phyloP scores from a whole-genome alignment of 73 alveolate species.

The Paramecium tetraurelia region DNA sequence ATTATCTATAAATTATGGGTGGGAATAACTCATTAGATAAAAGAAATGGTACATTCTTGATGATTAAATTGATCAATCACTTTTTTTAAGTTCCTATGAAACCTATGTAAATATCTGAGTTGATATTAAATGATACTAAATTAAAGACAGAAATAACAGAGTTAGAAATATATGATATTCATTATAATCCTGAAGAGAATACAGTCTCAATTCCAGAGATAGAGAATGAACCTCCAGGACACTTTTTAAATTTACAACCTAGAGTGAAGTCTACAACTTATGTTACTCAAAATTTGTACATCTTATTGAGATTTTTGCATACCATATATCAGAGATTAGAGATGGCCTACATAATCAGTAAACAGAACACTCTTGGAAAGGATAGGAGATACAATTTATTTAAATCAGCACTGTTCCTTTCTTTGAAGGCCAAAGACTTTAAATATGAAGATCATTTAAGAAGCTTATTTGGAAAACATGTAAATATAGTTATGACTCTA shows the following conservation, averaged over 20 bases:
- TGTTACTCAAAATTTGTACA: not conserved
- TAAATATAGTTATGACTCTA: not conserved
- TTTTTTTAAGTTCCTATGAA: not conserved
- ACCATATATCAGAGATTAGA: conserved; percentile 22
- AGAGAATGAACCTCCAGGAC: not conserved
- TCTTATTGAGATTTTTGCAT: conserved; percentile 26
- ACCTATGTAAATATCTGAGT: conserved; percentile 4
- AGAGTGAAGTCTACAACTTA: not conserved
- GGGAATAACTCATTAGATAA: not conserved
- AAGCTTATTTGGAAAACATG: conserved; percentile 38
- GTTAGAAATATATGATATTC: conserved; percentile 3
- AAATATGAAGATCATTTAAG: conserved; percentile 45
- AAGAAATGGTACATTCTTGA: not conserved
- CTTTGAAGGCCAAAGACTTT: conserved; percentile 31
- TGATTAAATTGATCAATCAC: conserved; percentile 9
- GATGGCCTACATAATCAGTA: not conserved
- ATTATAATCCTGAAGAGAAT: conserved; percentile 30
- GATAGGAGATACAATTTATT: conserved; percentile 33
- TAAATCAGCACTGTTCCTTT: not conserved
- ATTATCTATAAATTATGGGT: conserved; percentile 43
- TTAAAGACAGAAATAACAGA: not conserved
- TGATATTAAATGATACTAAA: not conserved
- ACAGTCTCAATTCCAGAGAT: not conserved
- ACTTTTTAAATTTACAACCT: not conserved
- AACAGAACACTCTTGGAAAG: not conserved